phyloP scores from a whole-genome alignment of 1,139 yeast genomes.

The Lodderomyces margitis region DNA sequence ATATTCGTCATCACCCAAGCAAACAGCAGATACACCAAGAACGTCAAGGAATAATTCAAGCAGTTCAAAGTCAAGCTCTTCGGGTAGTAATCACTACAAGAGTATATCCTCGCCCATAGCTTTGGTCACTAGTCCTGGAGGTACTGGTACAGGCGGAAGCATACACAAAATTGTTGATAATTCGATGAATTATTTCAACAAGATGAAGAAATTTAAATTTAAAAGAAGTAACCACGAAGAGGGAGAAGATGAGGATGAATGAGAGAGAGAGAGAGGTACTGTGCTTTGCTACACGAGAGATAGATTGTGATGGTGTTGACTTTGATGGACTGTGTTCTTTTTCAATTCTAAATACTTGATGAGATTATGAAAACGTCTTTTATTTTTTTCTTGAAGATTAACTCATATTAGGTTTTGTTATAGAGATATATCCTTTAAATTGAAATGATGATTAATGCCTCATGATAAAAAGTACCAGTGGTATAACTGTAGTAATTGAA shows the following conservation, averaged over 20 bases:
- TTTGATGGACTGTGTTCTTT: no score
- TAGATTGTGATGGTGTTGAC: no score
- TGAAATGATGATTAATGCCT: no score
- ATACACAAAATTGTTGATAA: slow-evolving; percentile 10
- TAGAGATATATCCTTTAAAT: neutral
- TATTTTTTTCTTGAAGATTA: no score
- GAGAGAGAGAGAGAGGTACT: no score
- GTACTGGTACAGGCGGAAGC: neutral
- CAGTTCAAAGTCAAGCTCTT: slow-evolving; percentile 9
- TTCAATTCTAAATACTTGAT: no score
- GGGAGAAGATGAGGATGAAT: slow-evolving; percentile 1
- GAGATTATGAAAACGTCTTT: no score
- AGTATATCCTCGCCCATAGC: neutral
- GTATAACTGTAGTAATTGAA: no score
- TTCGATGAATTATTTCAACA: slow-evolving; percentile 11
- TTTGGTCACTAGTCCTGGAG: slow-evolving; percentile 7
- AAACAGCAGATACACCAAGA: slow-evolving; percentile 1
- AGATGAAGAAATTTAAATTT: slow-evolving; percentile 14
- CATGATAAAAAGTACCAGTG: neutral
- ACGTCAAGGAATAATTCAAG: slow-evolving; percentile 12
- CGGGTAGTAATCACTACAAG: neutral
- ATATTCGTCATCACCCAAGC: neutral
- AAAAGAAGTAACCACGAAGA: slow-evolving; percentile 12
- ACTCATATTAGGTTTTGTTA: neutral
- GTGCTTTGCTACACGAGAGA: no score